Conservation (phyloP, 176 grass and related monocot genomes). For the Saccharum officinarum region DNA sequence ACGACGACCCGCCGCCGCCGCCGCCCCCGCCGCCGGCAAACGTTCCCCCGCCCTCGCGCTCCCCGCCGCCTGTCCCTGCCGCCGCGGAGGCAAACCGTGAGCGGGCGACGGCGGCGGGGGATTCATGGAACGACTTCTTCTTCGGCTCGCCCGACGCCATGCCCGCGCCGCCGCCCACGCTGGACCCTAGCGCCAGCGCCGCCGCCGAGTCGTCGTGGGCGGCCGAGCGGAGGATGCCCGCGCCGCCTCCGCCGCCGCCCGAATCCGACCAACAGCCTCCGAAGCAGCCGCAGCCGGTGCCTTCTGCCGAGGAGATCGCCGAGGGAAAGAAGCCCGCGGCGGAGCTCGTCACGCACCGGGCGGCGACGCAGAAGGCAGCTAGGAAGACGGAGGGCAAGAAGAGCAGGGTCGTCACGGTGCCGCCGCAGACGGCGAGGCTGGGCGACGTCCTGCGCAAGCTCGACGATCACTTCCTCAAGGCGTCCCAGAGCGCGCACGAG, state of each 20-base stretch:
- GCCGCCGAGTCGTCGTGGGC: constrained; percentile 19
- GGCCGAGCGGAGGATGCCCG: constrained; percentile 25
- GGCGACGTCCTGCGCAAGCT: constrained; percentile 63
- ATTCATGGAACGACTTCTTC: constrained; percentile 5
- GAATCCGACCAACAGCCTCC: not conserved
- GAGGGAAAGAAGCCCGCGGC: constrained; percentile 31
- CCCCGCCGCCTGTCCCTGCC: constrained; percentile 25
- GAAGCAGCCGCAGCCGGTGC: not conserved
- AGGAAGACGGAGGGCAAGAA: constrained; percentile 55
- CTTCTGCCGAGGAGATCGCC: not conserved
- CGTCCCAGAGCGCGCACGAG: constrained; percentile 70
- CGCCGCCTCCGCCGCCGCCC: not conserved
- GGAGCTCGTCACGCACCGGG: not conserved
- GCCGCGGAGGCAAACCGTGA: not conserved
- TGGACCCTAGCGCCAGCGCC: constrained; percentile 25
- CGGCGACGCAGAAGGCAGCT: constrained; percentile 37
- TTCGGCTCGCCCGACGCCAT: constrained; percentile 39
- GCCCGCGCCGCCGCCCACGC: constrained; percentile 35
- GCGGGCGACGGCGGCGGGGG: not conserved
- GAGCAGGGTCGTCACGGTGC: constrained; percentile 31
- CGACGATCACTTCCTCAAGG: constrained; percentile 74
- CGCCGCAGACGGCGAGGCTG: constrained; percentile 30
- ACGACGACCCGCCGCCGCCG: constrained; percentile 20
- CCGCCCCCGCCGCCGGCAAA: not conserved
- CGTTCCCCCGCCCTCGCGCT: not conserved